Base-by-base conservation (phyloP, 2,329 filamentous ascomycete species). In the Coniella lustricola region DNA sequence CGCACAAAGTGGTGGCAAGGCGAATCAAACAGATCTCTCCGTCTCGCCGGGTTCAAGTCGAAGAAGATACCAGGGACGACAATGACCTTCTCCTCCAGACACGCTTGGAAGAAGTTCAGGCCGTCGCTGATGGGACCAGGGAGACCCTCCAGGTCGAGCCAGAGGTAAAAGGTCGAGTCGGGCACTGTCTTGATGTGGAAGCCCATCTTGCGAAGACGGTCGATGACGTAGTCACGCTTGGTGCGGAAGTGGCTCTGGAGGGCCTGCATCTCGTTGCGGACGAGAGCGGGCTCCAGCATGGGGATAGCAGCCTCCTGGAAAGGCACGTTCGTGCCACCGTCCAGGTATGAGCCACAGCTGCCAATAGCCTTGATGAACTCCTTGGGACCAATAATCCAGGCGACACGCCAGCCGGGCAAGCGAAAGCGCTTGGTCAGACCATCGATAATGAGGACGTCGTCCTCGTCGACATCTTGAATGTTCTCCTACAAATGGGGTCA, bases 11-110 rank as follows among this genome's bases (percentile, higher is more conserved):
- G 85, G 69, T 97, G 91, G 69, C 91, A 96, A 51, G 91, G 91
- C 57, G 82, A 88, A 69, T 97, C 91, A 57, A 97, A 97, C 57
- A 97, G 68, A 66, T 97, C 91, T 64, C 91, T 78, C 56, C 91
- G 79, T 65, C 89, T 85, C 32, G 86, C 85, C 3, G 91, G 91
- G 71, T 97, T 97, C 55, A 97, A 70, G 62, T 97, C 91, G 65
- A 97, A 97, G 77, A 97, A 97, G 67, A 97, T 97, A 52, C 91
- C 91, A 0, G 91, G 91, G 4, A 97, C 91, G 16, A 96, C 90
- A 62, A 96, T 96, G 57, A 94, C 88, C 76, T 94, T 94, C 74
- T 96, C 90, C 61, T 87, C 82, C 38, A 97, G 73, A 63, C 93
- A 93, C 25, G 90, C 90, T 65, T 93, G 82, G 81, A 97, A 96